Evolutionary conservation across 2,329 filamentous ascomycete genomes (phyloP).

Genomic region (Monosporascus sp.): DNA sequence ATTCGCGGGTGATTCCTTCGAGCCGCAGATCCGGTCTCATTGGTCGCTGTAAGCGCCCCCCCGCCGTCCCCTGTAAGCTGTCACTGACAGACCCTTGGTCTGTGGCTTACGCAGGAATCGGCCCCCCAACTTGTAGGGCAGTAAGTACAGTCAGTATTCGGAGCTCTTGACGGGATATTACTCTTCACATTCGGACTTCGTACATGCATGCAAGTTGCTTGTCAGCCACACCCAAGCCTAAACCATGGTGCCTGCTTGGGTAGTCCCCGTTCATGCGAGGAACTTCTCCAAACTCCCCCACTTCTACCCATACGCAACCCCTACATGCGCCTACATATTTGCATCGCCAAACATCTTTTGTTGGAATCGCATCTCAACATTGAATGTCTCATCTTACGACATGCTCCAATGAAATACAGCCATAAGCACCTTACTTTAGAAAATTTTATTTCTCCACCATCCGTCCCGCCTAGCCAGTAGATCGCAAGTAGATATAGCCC

Average conservation of each 20-base stretch:
- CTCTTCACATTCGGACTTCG: constrained; percentile 2
- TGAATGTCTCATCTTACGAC: not conserved
- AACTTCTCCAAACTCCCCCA: not conserved
- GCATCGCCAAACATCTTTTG: not conserved
- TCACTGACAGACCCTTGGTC: too few species aligned
- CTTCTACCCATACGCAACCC: not conserved
- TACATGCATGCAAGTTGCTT: not conserved
- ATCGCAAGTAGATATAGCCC: too few species aligned
- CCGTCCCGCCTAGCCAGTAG: too few species aligned
- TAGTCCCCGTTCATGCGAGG: not conserved
- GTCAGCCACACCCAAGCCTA: not conserved
- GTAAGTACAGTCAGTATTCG: too few species aligned
- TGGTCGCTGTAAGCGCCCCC: not conserved
- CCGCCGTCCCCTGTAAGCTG: not conserved
- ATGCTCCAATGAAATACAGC: not conserved
- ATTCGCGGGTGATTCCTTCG: not conserved
- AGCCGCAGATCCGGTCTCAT: not conserved
- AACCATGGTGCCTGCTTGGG: not conserved
- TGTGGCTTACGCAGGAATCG: too few species aligned
- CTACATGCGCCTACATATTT: not conserved
- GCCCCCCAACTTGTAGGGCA: too few species aligned
- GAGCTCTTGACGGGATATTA: too few species aligned
- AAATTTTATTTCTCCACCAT: too few species aligned
- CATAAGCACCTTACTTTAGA: not conserved
- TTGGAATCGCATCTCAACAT: not conserved